phyloP scores from a whole-genome alignment of 768 basidiomycete genomes.

The Paxillus involutus region DNA sequence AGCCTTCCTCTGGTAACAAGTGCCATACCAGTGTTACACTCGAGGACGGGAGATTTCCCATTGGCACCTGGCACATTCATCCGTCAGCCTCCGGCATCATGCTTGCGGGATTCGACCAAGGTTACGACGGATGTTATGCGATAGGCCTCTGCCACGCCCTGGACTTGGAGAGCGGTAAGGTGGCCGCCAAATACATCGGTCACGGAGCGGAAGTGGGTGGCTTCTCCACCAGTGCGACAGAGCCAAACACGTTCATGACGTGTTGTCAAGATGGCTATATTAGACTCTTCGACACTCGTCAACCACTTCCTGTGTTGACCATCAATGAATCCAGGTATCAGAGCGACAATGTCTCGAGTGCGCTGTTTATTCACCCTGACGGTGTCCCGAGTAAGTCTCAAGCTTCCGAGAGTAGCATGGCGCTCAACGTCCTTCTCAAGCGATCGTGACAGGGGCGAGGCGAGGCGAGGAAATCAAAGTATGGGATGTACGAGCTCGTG shows the following conservation, averaged over 20 bases:
- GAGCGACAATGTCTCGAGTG: not conserved
- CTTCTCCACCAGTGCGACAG: slow-evolving; percentile 35
- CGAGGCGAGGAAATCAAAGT: no score
- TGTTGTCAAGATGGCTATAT: slow-evolving; percentile 37
- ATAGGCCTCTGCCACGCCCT: slow-evolving; percentile 1
- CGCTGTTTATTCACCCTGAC: no score
- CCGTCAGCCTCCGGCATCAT: not conserved
- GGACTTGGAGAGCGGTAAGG: slow-evolving; percentile 31
- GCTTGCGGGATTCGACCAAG: not conserved
- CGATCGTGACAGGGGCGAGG: no score
- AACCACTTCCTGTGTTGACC: not conserved
- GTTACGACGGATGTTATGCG: not conserved
- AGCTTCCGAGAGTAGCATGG: no score
- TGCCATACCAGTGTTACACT: slow-evolving; percentile 7
- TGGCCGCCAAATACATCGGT: slow-evolving; percentile 34
- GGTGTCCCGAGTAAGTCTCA: no score
- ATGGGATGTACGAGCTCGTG: no score
- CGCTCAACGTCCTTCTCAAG: no score
- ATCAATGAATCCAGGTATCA: not conserved
- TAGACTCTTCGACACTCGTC: slow-evolving; percentile 31
- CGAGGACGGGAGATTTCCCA: slow-evolving; percentile 18
- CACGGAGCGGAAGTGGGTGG: slow-evolving; percentile 33
- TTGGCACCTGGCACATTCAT: no score
- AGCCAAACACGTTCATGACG: slow-evolving; percentile 38
- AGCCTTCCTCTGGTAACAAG: slow-evolving; percentile 27